These are phyloP conservation scores for Blastobotrys aristatus DNA, from an alignment of 1,139 yeast genomes.

Conservation along the genomic window DNA sequence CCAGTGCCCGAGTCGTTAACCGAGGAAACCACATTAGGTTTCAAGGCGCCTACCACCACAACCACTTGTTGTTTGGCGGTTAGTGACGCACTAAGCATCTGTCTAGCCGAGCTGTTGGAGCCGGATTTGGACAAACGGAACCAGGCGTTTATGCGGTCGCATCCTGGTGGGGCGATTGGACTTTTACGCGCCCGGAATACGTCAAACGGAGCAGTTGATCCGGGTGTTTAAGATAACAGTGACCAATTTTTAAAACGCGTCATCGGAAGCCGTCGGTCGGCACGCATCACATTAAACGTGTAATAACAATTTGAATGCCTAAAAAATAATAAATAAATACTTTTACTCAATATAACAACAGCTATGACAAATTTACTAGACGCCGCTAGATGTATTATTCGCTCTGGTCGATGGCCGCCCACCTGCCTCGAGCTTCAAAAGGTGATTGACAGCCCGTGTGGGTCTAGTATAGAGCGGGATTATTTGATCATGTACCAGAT, in stretches of 20 bases:
- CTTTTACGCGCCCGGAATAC: not conserved
- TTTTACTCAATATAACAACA: too few species aligned
- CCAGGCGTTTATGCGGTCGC: constrained; percentile 59
- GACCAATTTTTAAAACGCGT: too few species aligned
- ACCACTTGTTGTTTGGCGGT: constrained; percentile 71
- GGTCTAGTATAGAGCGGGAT: not conserved
- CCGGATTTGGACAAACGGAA: constrained; percentile 51
- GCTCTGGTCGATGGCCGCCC: not conserved
- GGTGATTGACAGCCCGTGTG: not conserved
- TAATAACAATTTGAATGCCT: too few species aligned
- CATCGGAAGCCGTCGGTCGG: too few species aligned
- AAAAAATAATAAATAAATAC: too few species aligned
- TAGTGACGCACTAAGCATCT: constrained; percentile 74
- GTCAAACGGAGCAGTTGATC: not conserved
- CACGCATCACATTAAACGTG: too few species aligned
- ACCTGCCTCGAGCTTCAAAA: not conserved
- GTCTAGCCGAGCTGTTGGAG: constrained; percentile 63
- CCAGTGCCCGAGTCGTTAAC: constrained; percentile 53
- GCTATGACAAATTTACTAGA: not conserved
- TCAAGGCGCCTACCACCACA: constrained; percentile 85
- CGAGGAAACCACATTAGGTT: constrained; percentile 67
- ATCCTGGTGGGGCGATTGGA: constrained; percentile 92
- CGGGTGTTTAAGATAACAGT: too few species aligned
- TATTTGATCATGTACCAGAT: not conserved
- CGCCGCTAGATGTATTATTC: not conserved